These are phyloP conservation scores for Phalaenopsis aphrodite DNA, from an alignment of 106 monocot genomes.

Conservation along the genomic window DNA sequence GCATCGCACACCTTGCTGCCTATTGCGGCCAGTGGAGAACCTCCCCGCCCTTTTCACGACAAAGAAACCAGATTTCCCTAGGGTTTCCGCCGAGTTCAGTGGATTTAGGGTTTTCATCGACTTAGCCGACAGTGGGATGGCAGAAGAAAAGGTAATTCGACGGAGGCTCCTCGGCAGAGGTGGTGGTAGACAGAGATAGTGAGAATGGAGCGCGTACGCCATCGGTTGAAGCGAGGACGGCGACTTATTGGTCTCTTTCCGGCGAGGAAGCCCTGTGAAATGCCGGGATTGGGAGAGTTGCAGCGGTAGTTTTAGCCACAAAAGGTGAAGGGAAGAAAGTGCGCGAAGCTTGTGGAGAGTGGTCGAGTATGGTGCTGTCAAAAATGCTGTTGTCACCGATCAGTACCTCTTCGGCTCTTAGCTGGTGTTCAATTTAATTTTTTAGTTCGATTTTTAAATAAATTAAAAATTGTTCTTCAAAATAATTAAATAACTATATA, in stretches of 20 bases:
- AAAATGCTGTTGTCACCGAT: too few species aligned
- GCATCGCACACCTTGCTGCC: constrained; percentile 40
- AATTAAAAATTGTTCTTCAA: too few species aligned
- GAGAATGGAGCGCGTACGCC: constrained; percentile 14
- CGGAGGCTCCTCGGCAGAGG: background rate
- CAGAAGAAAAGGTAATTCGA: constrained; percentile 1
- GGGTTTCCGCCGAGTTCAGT: constrained; percentile 30
- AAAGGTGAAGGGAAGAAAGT: background rate
- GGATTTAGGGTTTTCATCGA: constrained; percentile 21
- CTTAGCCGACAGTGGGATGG: background rate
- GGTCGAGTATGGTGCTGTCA: background rate
- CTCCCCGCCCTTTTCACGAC: constrained; percentile 11
- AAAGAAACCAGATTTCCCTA: constrained; percentile 13
- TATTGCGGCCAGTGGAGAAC: constrained; percentile 10
- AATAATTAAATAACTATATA: too few species aligned
- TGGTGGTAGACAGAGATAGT: constrained; percentile 12
- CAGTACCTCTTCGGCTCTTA: too few species aligned
- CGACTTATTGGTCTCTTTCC: background rate
- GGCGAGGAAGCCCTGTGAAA: background rate
- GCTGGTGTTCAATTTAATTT: too few species aligned
- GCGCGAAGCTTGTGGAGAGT: constrained; percentile 1
- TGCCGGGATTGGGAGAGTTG: background rate
- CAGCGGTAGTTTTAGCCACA: background rate
- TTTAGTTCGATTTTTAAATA: too few species aligned
- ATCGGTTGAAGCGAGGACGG: constrained; percentile 11